A percentile compares a stretch with the other conserved stretches of the same genome.
These are phyloP conservation scores for Amanita phalloides DNA, from an alignment of 768 basidiomycete genomes.

Conservation along the genomic window DNA sequence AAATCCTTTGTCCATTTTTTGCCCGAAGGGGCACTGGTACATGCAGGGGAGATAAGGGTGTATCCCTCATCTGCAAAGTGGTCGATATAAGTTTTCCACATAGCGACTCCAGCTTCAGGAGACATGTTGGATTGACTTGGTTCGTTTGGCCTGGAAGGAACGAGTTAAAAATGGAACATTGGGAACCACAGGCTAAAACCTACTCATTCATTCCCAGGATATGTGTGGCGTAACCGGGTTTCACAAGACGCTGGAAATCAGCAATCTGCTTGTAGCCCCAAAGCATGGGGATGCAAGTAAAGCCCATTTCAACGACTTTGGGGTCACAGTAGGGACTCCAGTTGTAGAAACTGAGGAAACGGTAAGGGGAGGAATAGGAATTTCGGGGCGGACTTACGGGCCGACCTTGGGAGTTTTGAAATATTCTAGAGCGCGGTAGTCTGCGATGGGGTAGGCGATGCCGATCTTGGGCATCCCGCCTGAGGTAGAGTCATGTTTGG, in stretches of 20 bases:
- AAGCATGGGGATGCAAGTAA: constrained; percentile 53
- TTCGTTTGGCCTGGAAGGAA: constrained; percentile 52
- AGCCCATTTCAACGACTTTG: constrained; percentile 30
- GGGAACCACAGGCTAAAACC: constrained; percentile 13
- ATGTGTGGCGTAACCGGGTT: constrained; percentile 36
- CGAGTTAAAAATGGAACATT: neutral
- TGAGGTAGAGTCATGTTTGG: constrained; percentile 4
- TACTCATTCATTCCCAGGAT: constrained; percentile 72
- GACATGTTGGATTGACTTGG: constrained; percentile 48
- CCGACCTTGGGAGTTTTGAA: constrained; percentile 36
- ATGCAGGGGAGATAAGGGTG: constrained; percentile 52
- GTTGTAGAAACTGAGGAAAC: constrained; percentile 37
- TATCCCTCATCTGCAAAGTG: constrained; percentile 50
- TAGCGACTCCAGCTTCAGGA: constrained; percentile 32
- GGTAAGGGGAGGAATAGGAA: neutral
- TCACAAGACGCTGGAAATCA: constrained; percentile 36
- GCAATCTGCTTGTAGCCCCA: constrained; percentile 49
- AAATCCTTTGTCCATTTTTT: constrained; percentile 56
- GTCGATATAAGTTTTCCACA: constrained; percentile 55
- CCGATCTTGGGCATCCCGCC: constrained; percentile 38
- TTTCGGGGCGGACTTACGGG: constrained; percentile 22
- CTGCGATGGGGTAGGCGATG: constrained; percentile 56
- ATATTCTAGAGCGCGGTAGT: constrained; percentile 34
- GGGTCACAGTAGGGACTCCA: constrained; percentile 51
- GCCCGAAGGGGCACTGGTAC: constrained; percentile 50